Evolutionary conservation across 805 yeast species (phyloP).

Genomic region (Candida xyloterini): DNA sequence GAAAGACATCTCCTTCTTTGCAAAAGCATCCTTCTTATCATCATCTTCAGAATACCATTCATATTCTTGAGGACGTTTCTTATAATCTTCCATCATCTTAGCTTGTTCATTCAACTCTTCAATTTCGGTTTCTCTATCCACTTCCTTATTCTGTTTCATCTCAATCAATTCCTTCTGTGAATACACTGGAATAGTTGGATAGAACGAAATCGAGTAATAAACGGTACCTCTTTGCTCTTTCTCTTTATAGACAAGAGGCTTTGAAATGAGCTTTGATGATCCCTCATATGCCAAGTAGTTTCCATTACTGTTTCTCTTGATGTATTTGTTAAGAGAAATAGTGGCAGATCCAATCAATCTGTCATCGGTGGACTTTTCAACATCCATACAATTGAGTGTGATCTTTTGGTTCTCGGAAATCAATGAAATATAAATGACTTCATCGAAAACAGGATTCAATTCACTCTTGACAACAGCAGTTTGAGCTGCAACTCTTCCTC

Average conservation of each 20-base stretch:
- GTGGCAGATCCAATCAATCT: slow-evolving; percentile 60
- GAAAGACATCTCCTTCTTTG: slow-evolving; percentile 46
- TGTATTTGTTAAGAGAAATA: slow-evolving; percentile 46
- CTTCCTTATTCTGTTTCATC: slow-evolving; percentile 39
- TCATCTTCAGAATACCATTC: slow-evolving; percentile 55
- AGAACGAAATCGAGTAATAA: slow-evolving; percentile 50
- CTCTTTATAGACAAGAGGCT: slow-evolving; percentile 33
- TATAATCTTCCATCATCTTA: slow-evolving; percentile 46
- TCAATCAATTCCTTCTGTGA: slow-evolving; percentile 54
- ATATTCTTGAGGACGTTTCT: slow-evolving; percentile 57
- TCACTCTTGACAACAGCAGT: slow-evolving; percentile 55
- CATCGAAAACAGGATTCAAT: slow-evolving; percentile 56
- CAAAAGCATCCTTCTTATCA: slow-evolving; percentile 31
- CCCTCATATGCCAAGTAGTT: slow-evolving; percentile 51
- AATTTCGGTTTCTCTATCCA: slow-evolving; percentile 36
- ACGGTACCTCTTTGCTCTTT: slow-evolving; percentile 50
- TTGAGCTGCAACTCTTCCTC: slow-evolving; percentile 54
- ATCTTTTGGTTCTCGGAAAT: slow-evolving; percentile 58
- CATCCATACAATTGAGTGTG: slow-evolving; percentile 60
- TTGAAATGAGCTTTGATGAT: slow-evolving; percentile 39
- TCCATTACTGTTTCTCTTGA: slow-evolving; percentile 47
- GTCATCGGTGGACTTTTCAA: slow-evolving; percentile 58
- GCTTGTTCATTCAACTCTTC: slow-evolving; percentile 46
- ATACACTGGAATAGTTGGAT: slow-evolving; percentile 63
- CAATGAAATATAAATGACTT: slow-evolving; percentile 59